Evolutionary conservation across 164 flowering plant species (phyloP), one percentile per base, ranked within the genome.

Genomic region (Vitis cinerea): DNA sequence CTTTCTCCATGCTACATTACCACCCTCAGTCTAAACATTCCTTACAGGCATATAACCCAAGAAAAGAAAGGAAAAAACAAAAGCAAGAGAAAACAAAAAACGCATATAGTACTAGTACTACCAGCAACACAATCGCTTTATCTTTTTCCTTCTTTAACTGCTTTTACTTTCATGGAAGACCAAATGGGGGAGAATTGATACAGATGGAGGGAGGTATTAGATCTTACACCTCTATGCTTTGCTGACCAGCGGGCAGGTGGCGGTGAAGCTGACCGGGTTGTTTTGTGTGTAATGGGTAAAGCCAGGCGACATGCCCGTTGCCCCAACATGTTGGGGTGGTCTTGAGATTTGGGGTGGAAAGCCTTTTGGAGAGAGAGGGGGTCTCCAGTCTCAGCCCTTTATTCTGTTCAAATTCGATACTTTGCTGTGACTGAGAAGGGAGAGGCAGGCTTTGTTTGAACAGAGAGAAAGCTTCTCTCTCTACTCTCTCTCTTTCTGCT

Each of bases 381-480:
- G 44, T 37, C 44, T 37, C 27, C 66, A 59, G 59, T 59, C 56
- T 67, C 73, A 72, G 77, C 91, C 79, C 97, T 93, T 91, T 91
- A 87, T 89, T 87, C 90, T 87, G 90, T 84, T 87, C 90, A 90
- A 87, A 85, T 84, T 83, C 84, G 78, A 82, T 79, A 78, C 88
- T 79, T 87, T 87, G 88, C 76, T 80, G 88, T 84, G 77, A 75
- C 88, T 73, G 75, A 73, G 85, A 84, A 85, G 88, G 44, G 44
- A 37, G 90, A 87, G 90, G 88, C 71, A 67, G 44, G 44, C 80
- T 77, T 70, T 70, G 67, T 52, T 72, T 72, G 50, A 50, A 67
- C 72, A 66, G 70, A 66, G 76, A 75, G 77, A 60, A 64, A 65
- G 61, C 66, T 71, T 23, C 31, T 17, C 48, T 59, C 59, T 64